Evolutionary conservation across 176 grass and related monocot genomes (phyloP), one percentile per base, ranked within the genome.

Genomic region (Juncus effusus): DNA sequence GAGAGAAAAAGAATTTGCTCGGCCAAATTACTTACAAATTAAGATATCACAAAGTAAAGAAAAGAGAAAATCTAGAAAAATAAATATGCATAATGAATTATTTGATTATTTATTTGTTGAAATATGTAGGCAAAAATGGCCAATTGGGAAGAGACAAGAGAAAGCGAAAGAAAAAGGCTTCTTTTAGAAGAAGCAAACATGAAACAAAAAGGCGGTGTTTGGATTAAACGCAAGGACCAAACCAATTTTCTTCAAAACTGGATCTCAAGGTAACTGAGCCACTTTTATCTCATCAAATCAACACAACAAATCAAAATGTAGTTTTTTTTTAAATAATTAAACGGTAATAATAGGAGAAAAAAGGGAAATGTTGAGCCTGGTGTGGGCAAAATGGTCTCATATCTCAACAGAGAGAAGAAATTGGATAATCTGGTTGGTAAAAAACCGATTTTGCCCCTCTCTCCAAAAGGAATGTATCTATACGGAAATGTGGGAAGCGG

Each of bases 401-500:
- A 86, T 63, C 72, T 96, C 59, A 96, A 91, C 61, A 70, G 93
- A 73, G 93, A 91, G 67, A 91, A 81, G 63, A 96, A 88, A 77
- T 63, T 96, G 42, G 88, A 96, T 60, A 52, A 61, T 2, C 13
- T 86, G 60, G 88, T 96, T 58, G 93, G 93, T 69, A 69, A 78
- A 55, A 84, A 38, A 64, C 93, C 93, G 40, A 53, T 86, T 60
- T 71, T 83, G 49, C 93, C 88, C 59, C 19, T 74, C 68, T 77
- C 93, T 73, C 93, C 88, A 35, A 83, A 88, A 79, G 88, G 85
- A 76, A 69, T 96, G n/a, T 96, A 96, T 76, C 74, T 96, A 16
- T 82, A 91, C 12, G 93, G 93, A 78, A 96, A 91, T 69, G 88
- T 96, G 77, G 93, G 93, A 64, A 86, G 93, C 79, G 93, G 93